Evolutionary conservation across 495 filamentous ascomycete species (phyloP).

Genomic region (Aspergillus campestris): DNA sequence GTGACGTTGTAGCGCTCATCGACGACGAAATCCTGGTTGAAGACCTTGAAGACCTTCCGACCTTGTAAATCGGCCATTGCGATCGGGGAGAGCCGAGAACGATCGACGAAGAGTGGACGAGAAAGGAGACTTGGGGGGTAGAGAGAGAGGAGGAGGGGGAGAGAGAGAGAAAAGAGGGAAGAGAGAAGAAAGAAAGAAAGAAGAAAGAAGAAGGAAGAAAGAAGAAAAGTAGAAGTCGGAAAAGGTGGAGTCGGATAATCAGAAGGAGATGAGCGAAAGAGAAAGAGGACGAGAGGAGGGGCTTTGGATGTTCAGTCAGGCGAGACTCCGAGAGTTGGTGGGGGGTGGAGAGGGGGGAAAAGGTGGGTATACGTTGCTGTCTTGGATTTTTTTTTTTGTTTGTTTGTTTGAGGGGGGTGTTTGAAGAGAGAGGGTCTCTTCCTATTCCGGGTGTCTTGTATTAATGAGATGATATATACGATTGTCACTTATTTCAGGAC

Average conservation of each 20-base stretch:
- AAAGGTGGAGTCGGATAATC: conserved; percentile 3
- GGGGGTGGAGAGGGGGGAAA: background rate
- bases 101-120: conserved; percentile 7
- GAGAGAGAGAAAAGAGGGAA: conserved; percentile 1
- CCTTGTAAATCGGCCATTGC: conserved; percentile 71
- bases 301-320: conserved; percentile 6
- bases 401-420: no score
- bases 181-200: conserved; percentile 1
- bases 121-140: conserved; percentile 1
- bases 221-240: conserved; percentile 6
- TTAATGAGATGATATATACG: no score
- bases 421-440: no score
- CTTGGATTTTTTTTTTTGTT: no score
- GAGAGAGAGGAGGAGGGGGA: conserved; percentile 1
- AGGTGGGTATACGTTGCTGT: no score
- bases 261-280: conserved; percentile 5
- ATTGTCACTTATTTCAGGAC: no score
- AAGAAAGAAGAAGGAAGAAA: conserved; percentile 2
- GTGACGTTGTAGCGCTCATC: conserved; percentile 97
- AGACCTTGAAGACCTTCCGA: conserved; percentile 98
- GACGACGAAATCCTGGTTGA: conserved; percentile 99
- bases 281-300: conserved; percentile 6
- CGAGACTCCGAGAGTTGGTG: background rate
- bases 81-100: conserved; percentile 4
- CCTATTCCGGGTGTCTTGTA: background rate